Evolutionary conservation across 2,329 filamentous ascomycete species (phyloP), one percentile per base, ranked within the genome.

Genomic region (Metarhizium album): DNA sequence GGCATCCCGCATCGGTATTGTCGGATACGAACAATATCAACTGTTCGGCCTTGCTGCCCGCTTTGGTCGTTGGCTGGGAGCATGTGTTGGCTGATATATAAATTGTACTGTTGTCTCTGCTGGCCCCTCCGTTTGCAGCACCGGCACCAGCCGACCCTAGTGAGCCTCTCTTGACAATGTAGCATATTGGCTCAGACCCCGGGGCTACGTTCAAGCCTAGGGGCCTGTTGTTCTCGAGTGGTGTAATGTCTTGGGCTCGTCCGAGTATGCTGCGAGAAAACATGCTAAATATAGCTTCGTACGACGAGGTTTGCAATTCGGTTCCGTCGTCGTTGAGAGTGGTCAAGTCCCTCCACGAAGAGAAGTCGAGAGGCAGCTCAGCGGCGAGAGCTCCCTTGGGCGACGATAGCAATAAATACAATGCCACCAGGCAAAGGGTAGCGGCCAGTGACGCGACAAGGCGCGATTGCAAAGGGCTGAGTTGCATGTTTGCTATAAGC

Each of bases 81-180:
- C 93, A 98, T 1, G 87, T 90, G 57, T 90, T 97, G 42, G 90
- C 82, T 2, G 90, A 90, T 49, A 98, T 76, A 65, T 86, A 96
- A 3, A 97, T 72, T 2, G 69, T 79, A 4, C 3, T 18, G 37
- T 18, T 3, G 37, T 37, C n/a, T 55, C 57, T 13, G 54, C n/a
- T 8, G n/a, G 14, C 18, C n/a, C 40, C 18, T 13, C 38, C 38
- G 38, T 6, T 7, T 5, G 5, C 18, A 22, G 38, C 9, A 6
- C 22, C 38, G 38, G 29, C 5, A n/a, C 18, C 29, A 9, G 50
- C 13, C 54, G 47, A 7, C 40, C 24, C 22, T 38, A 65, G 60
- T 5, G 67, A 55, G 2, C 54, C 55, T 38, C 59, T 66, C 45
- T 63, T 58, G 9, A 71, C 53, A 50, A 64, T 52, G 47, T 65